A percentile compares a stretch with the other conserved stretches of the same genome.
Evolutionary conservation across 2,329 filamentous ascomycete genomes (phyloP).

Genomic region (Colletotrichum tabaci): DNA sequence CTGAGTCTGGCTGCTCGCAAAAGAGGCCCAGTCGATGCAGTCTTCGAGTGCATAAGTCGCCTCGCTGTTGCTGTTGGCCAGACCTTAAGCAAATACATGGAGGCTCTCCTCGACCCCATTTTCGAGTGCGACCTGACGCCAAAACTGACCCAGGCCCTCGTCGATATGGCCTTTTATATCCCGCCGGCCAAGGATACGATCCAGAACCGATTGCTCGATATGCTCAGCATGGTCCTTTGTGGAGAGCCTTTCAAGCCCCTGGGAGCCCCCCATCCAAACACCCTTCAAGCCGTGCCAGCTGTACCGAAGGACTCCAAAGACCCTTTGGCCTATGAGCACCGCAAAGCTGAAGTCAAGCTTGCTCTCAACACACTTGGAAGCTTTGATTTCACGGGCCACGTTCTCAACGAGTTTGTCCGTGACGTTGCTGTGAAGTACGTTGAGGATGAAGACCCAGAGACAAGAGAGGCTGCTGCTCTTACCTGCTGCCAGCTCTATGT

Average conservation of each 20-base stretch:
- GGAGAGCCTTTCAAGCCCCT: constrained; percentile 93
- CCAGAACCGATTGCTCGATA: constrained; percentile 92
- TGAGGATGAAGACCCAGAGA: constrained; percentile 94
- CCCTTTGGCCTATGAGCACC: constrained; percentile 82
- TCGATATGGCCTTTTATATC: constrained; percentile 99
- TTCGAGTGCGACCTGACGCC: constrained; percentile 96
- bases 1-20: constrained; percentile 83
- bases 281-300: constrained; percentile 84
- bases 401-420: constrained; percentile 97
- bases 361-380: constrained; percentile 96
- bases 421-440: constrained; percentile 99
- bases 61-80: constrained; percentile 95
- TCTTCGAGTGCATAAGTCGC: constrained; percentile 98
- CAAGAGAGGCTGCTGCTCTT: constrained; percentile 92
- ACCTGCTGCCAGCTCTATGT: constrained; percentile 99
- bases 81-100: constrained; percentile 98
- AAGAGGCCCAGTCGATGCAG: constrained; percentile 78
- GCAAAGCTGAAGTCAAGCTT: constrained; percentile 90
- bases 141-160: constrained; percentile 93
- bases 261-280: constrained; percentile 87
- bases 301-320: constrained; percentile 92
- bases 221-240: constrained; percentile 94
- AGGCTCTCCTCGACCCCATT: constrained; percentile 93
- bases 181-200: constrained; percentile 94
- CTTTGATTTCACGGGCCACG: constrained; percentile 94